Conservation (phyloP, 2,329 filamentous ascomycete genomes). For the Cladophialophora exuberans region DNA sequence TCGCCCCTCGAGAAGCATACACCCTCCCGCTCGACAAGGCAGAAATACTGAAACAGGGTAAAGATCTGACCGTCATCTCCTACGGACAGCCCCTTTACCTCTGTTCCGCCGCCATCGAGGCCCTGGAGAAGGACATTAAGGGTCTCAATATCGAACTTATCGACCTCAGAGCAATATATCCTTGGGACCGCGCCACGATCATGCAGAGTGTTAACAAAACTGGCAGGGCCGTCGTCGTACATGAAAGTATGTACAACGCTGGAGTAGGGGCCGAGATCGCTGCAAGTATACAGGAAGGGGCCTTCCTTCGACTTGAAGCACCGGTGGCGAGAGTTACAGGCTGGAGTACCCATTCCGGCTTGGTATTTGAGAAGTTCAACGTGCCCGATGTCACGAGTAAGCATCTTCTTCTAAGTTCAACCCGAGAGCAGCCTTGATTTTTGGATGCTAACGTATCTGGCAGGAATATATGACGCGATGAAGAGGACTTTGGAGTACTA, state of each 20-base stretch:
- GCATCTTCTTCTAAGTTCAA: constrained; percentile 51
- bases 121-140: constrained; percentile 70
- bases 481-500: constrained; percentile 69
- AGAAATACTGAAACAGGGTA: constrained; percentile 78
- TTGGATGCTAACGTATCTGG: constrained; percentile 2
- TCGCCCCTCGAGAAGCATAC: constrained; percentile 81
- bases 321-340: constrained; percentile 83
- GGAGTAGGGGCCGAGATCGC: constrained; percentile 89
- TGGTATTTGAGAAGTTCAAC: constrained; percentile 79
- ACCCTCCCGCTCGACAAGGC: constrained; percentile 84
- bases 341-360: constrained; percentile 83
- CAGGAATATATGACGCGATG: constrained; percentile 71
- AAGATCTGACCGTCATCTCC: constrained; percentile 79
- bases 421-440: too few relatives aligned
- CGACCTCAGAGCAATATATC: constrained; percentile 84
- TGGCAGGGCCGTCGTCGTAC: constrained; percentile 82
- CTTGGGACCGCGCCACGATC: constrained; percentile 84
- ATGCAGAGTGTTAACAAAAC: constrained; percentile 85
- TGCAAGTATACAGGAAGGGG: constrained; percentile 83
- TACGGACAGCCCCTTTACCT: constrained; percentile 90
- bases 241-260: constrained; percentile 89
- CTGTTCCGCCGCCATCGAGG: constrained; percentile 75
- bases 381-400: constrained; percentile 84
- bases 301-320: constrained; percentile 81
- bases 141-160: constrained; percentile 82